Base-by-base conservation (phyloP, 2,329 filamentous ascomycete genomes). In the Pleurostoma richardsiae region DNA sequence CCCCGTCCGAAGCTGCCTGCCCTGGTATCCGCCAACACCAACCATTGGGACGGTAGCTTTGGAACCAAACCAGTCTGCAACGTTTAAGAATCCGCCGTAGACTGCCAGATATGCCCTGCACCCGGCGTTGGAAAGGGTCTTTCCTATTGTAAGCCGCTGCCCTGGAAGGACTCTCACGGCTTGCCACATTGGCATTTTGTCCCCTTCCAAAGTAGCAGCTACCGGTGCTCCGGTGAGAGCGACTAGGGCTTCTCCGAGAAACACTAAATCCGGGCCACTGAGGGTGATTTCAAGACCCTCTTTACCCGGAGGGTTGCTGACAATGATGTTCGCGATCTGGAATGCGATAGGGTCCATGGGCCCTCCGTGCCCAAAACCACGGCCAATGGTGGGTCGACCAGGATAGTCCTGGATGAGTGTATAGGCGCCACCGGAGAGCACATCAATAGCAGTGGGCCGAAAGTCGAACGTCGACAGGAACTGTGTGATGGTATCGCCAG, bases 311-410 rank as follows among this genome's bases (percentile, higher is more conserved):
- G 68, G 53, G 45, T 85, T 85, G 1, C 79, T 80, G 0, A 79
- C 80, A 1, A 85, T 66, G 26, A 76, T 64, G 51, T 85, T 86
- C 3, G 77, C 80, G 29, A 82, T 67, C 28, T 73, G 72, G 41
- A 78, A 75, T 2, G 77, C 71, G n/a, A 83, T 56, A 1, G 72
- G 67, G 54, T 84, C 81, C 80, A 84, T 83, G 0, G 82, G 79
- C 0, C 82, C 81, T 4, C 73, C 71, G 30, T 80, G 76, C 4
- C 76, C 75, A 42, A 85, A 77, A 5, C 80, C 82, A 54, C 74
- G 73, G 1, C 79, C 79, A 3, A 81, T 68, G 0, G 67, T 70
- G 3, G 75, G 72, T n/a, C 82, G 65, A 0, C 74, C 80, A 1
- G 79, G 79, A 41, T 73, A 72, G 50, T 85, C 80, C 58, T 84